phyloP scores from a whole-genome alignment of 2,329 filamentous ascomycete genomes.

The Calonectria honghensis region DNA sequence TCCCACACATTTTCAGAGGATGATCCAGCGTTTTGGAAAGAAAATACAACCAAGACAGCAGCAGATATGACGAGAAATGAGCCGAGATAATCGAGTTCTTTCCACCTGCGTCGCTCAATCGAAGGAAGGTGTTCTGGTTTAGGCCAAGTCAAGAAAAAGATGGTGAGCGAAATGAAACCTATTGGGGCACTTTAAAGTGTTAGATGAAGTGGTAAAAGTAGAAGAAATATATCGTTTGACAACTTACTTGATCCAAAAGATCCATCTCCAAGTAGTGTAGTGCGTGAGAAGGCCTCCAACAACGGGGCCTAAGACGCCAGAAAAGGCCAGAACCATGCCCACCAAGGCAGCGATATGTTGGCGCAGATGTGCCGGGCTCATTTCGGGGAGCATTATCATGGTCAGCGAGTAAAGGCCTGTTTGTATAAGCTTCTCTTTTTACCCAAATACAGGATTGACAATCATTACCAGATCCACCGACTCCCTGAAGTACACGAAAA shows the following conservation, averaged over 20 bases:
- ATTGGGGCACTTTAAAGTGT: conserved; percentile 67
- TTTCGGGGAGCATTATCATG: conserved; percentile 73
- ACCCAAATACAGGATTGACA: conserved; percentile 8
- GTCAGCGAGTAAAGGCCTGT: conserved; percentile 72
- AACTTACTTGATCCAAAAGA: conserved; percentile 76
- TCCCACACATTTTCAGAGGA: conserved; percentile 64
- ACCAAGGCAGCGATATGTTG: conserved; percentile 68
- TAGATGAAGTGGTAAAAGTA: conserved; percentile 6
- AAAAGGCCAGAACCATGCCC: conserved; percentile 68
- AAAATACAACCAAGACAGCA: conserved; percentile 73
- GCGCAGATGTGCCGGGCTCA: conserved; percentile 64
- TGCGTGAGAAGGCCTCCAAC: conserved; percentile 71
- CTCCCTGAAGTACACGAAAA: conserved; percentile 69
- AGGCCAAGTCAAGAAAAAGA: conserved; percentile 73
- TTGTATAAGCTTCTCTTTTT: background rate
- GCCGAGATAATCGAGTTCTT: conserved; percentile 72
- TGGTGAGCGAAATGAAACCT: conserved; percentile 65
- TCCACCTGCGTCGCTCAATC: conserved; percentile 65
- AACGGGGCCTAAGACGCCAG: conserved; percentile 71
- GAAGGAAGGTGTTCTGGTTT: conserved; percentile 62
- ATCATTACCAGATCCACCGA: conserved; percentile 68
- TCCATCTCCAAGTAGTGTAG: conserved; percentile 71
- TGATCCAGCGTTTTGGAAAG: conserved; percentile 72
- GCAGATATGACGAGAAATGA: conserved; percentile 72
- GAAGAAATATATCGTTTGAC: background rate